Conservation (phyloP, 139 green algal genomes). For the Zygnema circumcarinatum region DNA sequence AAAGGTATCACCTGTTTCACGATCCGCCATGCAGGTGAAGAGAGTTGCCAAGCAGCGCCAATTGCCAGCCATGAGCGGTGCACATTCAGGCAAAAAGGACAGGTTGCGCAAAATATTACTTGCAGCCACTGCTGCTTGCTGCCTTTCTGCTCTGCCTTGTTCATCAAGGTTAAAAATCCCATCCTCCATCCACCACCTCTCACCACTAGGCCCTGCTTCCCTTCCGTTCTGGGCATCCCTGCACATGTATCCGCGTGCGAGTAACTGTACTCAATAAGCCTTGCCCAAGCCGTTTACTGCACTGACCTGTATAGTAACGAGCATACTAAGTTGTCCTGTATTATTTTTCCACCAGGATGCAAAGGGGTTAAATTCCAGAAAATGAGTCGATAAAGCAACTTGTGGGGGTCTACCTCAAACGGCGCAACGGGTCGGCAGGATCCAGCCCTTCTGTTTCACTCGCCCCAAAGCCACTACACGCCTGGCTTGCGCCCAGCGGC, state of each 20-base stretch:
- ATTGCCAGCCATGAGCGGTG: constrained; percentile 13
- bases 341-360: not conserved
- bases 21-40: constrained; percentile 19
- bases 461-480: constrained; percentile 35
- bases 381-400: not conserved
- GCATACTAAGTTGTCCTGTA: not conserved
- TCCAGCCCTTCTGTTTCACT: not conserved
- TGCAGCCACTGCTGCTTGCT: constrained; percentile 36
- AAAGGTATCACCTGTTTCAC: not conserved
- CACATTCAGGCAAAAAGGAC: constrained; percentile 44
- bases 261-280: too few relatives aligned
- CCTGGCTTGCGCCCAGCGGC: not conserved
- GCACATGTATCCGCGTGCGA: not conserved
- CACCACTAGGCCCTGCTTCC: not conserved
- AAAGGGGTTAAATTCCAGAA: constrained; percentile 4
- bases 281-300: not conserved
- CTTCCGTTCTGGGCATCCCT: constrained; percentile 3
- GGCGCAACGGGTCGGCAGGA: constrained; percentile 9
- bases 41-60: not conserved
- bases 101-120: constrained; percentile 49
- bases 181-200: constrained; percentile 53
- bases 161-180: constrained; percentile 57
- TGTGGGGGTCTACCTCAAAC: not conserved
- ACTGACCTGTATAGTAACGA: too few relatives aligned
- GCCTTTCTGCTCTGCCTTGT: not conserved